Percentiles rank a stretch among this genome's conserved stretches.
These are phyloP conservation scores for Tetrapyrgos nigripes DNA, from an alignment of 1,284 basidiomycete species.

Conservation along the genomic window DNA sequence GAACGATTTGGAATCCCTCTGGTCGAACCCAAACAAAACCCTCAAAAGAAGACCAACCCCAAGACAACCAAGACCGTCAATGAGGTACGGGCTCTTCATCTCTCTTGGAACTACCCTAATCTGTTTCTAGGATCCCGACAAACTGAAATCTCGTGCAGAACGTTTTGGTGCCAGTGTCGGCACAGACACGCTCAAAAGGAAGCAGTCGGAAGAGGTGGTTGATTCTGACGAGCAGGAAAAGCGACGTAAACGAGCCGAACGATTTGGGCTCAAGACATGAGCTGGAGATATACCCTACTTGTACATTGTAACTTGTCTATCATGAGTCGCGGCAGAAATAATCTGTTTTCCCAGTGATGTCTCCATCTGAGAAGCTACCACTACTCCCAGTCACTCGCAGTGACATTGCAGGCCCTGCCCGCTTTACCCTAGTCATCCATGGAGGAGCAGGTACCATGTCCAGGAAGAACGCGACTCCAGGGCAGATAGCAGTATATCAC, in stretches of 20 bases:
- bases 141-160: slow-evolving; percentile 53
- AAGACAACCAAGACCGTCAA: slow-evolving; percentile 21
- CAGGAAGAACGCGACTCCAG: slow-evolving; percentile 64
- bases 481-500: slow-evolving; percentile 65
- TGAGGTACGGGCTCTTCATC: slow-evolving; percentile 35
- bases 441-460: slow-evolving; percentile 80
- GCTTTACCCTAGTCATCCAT: slow-evolving; percentile 72
- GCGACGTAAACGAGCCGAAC: slow-evolving; percentile 65
- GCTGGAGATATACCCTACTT: too few relatives aligned
- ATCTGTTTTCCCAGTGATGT: too few relatives aligned
- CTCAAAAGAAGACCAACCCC: slow-evolving; percentile 9
- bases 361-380: slow-evolving; percentile 1
- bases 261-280: slow-evolving; percentile 48
- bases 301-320: too few relatives aligned
- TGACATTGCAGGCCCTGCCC: neutral
- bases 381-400: neutral
- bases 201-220: slow-evolving; percentile 26
- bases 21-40: slow-evolving; percentile 46
- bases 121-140: slow-evolving; percentile 49
- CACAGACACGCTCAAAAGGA: slow-evolving; percentile 1
- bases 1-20: slow-evolving; percentile 73
- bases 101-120: slow-evolving; percentile 9
- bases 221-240: slow-evolving; percentile 65
- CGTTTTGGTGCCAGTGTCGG: slow-evolving; percentile 50
- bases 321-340: too few relatives aligned